Evolutionary conservation across 345 rosid species (phyloP), one percentile per base, ranked within the genome.

Genomic region (Syzygium oleosum): DNA sequence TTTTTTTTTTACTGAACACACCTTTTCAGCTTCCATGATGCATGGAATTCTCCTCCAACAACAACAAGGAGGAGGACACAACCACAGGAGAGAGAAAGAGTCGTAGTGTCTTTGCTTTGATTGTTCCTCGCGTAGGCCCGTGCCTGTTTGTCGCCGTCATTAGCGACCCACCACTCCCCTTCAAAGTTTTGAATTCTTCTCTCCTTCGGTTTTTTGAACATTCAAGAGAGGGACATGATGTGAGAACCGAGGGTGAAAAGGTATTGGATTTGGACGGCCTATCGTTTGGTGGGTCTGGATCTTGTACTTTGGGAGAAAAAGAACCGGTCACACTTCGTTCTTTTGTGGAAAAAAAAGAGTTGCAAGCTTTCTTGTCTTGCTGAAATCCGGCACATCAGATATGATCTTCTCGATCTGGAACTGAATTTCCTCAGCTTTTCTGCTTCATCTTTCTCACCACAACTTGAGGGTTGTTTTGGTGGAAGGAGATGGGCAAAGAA

Each of bases 71-170:
- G 43, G 9, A 52, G 38, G 22, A 19, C 43, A 9, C 85, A 84
- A 31, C 58, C 61, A 19, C 46, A 68, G 79, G 73, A 61, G 68
- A 61, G 68, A 61, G 68, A 46, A 34, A 51, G 21, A 52, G 80
- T 34, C 46, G 8, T 34, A 34, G 46, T 4, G 23, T 19, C 12
- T 65, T 65, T 34, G 80, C 80, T 68, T 68, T 68, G 80, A 68
- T 68, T 68, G 46, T 84, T 84, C 25, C 11, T 31, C 12, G 43
- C 86, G 9, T 22, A 34, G 61, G 43, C 23, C 85, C 31, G 3
- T 84, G 59, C 86, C 41, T 38, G 59, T 84, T 92, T 89, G 87
- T 93, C 93, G 92, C 93, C 96, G 91, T 92, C 93, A 87, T 91
- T 93, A 85, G 90, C 91, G 89, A 91, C 92, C 91, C 85, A 85